Conservation (phyloP, 345 rosid species). For the Kandelia obovata region DNA sequence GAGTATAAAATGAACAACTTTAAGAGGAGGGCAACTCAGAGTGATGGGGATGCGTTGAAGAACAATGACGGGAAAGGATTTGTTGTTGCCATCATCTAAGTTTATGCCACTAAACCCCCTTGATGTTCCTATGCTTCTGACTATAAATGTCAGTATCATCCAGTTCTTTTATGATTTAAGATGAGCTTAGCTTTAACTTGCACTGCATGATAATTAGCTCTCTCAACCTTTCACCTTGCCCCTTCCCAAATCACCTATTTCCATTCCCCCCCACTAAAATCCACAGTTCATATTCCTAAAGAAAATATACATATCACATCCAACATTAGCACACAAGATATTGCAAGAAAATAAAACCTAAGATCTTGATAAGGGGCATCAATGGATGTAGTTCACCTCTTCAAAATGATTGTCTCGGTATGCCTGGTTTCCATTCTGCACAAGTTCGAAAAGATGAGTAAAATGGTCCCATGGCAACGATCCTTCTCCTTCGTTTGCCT, state of each 20-base stretch:
- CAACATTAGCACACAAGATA: background rate
- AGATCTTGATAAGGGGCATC: background rate
- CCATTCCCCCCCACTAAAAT: background rate
- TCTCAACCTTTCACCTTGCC: background rate
- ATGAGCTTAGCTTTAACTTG: background rate
- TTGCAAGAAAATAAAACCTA: background rate
- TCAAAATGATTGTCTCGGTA: constrained; percentile 64
- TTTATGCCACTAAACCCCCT: background rate
- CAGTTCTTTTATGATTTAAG: background rate
- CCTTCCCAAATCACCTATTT: background rate
- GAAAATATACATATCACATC: background rate
- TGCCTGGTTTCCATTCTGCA: constrained; percentile 62
- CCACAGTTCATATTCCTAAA: background rate
- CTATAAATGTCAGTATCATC: background rate
- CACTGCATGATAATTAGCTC: background rate
- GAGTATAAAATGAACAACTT: too few relatives aligned
- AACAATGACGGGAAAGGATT: background rate
- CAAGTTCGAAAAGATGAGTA: constrained; percentile 57
- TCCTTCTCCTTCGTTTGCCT: constrained; percentile 69
- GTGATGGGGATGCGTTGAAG: background rate
- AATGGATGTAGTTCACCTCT: constrained; percentile 40
- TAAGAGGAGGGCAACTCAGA: too few relatives aligned
- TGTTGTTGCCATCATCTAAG: too few relatives aligned
- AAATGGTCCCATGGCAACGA: constrained; percentile 59
- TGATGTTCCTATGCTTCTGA: background rate